phyloP scores from a whole-genome alignment of 768 basidiomycete species.

The Fomitopsis pulvina region DNA sequence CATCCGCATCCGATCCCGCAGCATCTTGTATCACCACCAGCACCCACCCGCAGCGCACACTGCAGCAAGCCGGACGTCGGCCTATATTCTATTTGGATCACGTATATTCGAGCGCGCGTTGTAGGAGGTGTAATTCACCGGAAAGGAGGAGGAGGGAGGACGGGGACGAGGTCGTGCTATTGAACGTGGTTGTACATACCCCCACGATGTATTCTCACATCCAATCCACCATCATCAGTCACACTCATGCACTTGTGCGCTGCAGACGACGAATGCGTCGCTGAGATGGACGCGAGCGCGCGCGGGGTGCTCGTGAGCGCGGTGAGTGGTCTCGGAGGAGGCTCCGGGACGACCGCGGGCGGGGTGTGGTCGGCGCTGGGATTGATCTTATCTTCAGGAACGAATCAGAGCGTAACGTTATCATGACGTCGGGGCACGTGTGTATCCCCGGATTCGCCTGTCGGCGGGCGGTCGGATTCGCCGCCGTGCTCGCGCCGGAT shows the following conservation, averaged over 20 bases:
- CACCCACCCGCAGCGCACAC: neutral
- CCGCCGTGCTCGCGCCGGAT: neutral
- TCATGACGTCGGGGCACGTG: conserved; percentile 6
- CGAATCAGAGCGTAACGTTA: conserved; percentile 4
- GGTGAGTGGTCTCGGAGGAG: neutral
- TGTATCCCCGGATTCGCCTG: conserved; percentile 1
- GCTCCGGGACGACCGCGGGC: neutral
- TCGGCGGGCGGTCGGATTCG: neutral
- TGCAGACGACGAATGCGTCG: neutral
- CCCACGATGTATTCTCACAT: conserved; percentile 13
- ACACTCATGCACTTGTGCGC: conserved; percentile 3
- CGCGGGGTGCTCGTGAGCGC: too few relatives aligned
- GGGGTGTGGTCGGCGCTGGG: neutral
- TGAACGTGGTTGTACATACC: conserved; percentile 17
- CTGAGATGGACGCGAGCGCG: neutral
- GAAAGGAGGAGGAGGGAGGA: neutral
- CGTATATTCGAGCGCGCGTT: conserved; percentile 11
- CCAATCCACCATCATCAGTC: neutral
- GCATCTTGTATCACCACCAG: conserved; percentile 23
- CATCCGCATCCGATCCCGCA: conserved; percentile 15
- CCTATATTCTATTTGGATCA: conserved; percentile 12
- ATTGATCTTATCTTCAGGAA: conserved; percentile 9
- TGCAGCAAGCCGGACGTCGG: conserved; percentile 10
- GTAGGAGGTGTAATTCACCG: conserved; percentile 6
- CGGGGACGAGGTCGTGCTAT: neutral